Percentiles rank a stretch among this genome's conserved stretches.
phyloP scores from a whole-genome alignment of 495 filamentous ascomycete species.

The Chaetomidium leptoderma region DNA sequence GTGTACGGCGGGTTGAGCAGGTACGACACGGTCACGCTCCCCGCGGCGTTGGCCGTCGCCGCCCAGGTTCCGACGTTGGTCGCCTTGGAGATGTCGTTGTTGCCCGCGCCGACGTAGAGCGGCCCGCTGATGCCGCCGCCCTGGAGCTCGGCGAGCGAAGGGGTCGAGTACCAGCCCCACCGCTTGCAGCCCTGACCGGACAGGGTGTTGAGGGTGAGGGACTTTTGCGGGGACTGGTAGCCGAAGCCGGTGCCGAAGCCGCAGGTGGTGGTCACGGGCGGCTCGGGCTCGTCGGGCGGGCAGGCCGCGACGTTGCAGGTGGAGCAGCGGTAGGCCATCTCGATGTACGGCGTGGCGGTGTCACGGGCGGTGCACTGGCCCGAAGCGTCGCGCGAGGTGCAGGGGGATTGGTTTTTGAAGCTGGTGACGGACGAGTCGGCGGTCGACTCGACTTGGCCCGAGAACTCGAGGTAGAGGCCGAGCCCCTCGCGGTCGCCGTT shows the following conservation, averaged over 20 bases:
- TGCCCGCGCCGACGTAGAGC: conserved; percentile 29
- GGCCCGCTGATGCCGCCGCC: conserved; percentile 23
- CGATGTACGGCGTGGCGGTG: conserved; percentile 5
- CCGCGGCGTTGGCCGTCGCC: conserved; percentile 16
- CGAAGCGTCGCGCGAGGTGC: conserved; percentile 1
- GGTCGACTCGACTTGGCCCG: not conserved
- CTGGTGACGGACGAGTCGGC: not conserved
- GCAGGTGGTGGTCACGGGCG: not conserved
- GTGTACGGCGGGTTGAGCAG: conserved; percentile 14
- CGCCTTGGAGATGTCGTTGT: conserved; percentile 30
- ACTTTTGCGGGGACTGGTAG: conserved; percentile 16
- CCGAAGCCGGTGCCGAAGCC: conserved; percentile 13
- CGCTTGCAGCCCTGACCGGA: conserved; percentile 23
- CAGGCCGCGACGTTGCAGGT: conserved; percentile 5
- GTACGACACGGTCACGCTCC: conserved; percentile 25
- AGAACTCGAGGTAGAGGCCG: conserved; percentile 14
- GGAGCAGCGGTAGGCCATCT: conserved; percentile 14
- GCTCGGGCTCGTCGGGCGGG: not conserved
- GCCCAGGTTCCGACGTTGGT: conserved; percentile 23
- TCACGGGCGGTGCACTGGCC: conserved; percentile 12
- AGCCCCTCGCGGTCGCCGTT: conserved; percentile 13
- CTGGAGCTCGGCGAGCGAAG: conserved; percentile 22
- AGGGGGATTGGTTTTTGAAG: conserved; percentile 7
- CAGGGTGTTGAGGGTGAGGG: conserved; percentile 18
- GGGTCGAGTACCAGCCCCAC: conserved; percentile 27